Conservation (phyloP, 441 rosid genomes). For the Erodium texanum region DNA sequence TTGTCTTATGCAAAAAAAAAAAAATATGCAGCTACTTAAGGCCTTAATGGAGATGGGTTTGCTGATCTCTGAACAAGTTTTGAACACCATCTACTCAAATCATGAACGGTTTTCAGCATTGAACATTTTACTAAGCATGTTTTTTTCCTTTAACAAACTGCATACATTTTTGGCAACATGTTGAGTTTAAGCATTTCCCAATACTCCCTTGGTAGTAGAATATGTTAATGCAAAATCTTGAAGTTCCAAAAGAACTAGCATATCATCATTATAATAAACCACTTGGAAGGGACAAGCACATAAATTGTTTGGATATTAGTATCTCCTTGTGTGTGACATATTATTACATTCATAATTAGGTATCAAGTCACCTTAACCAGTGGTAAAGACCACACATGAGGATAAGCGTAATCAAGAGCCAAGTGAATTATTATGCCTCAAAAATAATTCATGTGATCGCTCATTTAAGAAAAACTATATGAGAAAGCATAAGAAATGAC, state of each 20-base stretch:
- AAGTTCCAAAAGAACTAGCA: too few species aligned
- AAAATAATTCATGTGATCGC: neutral
- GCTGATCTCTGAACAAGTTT: neutral
- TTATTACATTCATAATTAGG: neutral
- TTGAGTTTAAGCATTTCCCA: too few species aligned
- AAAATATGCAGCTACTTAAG: neutral
- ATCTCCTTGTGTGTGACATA: neutral
- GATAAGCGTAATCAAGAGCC: neutral
- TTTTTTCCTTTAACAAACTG: neutral
- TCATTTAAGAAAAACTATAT: neutral
- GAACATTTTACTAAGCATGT: neutral
- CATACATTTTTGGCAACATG: too few species aligned
- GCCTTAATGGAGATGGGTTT: neutral
- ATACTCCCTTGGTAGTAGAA: too few species aligned
- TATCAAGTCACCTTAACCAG: neutral
- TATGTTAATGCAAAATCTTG: too few species aligned
- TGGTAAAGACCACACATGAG: neutral
- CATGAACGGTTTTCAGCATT: neutral
- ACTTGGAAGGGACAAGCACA: neutral
- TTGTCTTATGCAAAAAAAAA: neutral
- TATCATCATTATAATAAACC: neutral
- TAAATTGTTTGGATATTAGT: neutral
- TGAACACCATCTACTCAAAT: neutral
- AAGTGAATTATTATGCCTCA: neutral
- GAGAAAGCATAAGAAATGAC: slow-evolving; percentile 5